These are phyloP conservation scores for Raffaelea albimanens DNA, from an alignment of 2,329 filamentous ascomycete genomes.

Conservation along the genomic window DNA sequence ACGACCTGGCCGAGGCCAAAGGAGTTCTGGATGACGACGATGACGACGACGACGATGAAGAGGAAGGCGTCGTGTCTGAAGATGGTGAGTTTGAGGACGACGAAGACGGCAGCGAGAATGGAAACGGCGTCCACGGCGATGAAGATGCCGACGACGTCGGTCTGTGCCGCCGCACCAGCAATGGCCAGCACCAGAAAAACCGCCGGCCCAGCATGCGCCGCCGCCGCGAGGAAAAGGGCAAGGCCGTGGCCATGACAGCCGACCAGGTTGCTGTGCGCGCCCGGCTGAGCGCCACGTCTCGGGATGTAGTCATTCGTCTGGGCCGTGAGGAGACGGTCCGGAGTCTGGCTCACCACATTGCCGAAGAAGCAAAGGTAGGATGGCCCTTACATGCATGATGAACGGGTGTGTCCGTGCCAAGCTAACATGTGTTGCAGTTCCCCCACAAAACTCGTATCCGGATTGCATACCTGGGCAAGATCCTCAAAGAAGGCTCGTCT, in stretches of 20 bases:
- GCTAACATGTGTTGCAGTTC: conserved; percentile 38
- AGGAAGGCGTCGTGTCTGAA: conserved; percentile 3
- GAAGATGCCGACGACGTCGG: conserved; percentile 5
- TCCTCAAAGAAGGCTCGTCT: conserved; percentile 59
- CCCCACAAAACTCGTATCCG: conserved; percentile 49
- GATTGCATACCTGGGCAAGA: conserved; percentile 72
- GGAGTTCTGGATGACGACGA: conserved; percentile 19
- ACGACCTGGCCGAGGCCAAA: conserved; percentile 16
- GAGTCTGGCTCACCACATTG: conserved; percentile 51
- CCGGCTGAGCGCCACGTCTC: conserved; percentile 56
- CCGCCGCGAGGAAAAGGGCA: conserved; percentile 43
- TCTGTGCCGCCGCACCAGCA: not conserved
- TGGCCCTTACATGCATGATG: too few relatives aligned
- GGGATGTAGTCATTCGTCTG: conserved; percentile 52
- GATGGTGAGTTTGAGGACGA: conserved; percentile 5
- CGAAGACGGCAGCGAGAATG: conserved; percentile 1
- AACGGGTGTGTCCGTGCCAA: not conserved
- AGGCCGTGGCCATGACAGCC: conserved; percentile 26
- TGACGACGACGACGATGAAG: conserved; percentile 11
- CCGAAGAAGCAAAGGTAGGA: conserved; percentile 53
- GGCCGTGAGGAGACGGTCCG: conserved; percentile 55
- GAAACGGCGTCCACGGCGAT: not conserved
- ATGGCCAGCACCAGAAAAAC: conserved; percentile 8
- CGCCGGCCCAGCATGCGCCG: conserved; percentile 11
- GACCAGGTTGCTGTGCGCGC: conserved; percentile 48